Evolutionary conservation across 1,284 basidiomycete species (phyloP), one percentile per base, ranked within the genome.

Genomic region (Sporisorium sorghi): DNA sequence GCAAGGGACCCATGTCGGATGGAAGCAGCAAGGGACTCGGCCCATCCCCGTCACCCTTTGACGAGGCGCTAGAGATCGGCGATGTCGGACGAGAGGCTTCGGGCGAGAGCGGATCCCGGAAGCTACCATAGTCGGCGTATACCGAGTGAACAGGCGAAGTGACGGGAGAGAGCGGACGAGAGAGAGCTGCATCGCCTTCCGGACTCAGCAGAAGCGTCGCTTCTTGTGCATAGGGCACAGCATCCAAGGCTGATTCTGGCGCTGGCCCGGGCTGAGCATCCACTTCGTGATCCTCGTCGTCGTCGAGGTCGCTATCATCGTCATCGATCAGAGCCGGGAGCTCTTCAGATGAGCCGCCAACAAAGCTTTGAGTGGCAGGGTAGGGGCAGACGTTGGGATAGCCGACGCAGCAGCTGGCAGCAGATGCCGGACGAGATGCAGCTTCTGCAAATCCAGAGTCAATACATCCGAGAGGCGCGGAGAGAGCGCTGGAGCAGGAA

Each of bases 381-480:
- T 75, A 75, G 0, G 73, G 73, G 48, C 73, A 75, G 6, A 75
- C 61, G 37, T 75, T 64, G 2, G 73, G 73, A n/a, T 75, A 75
- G 44, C 60, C 68, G 4, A 51, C 43, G 40, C 61, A 64, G 73
- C 55, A 64, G 54, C 61, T 64, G 19, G 67, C 51, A 24, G 40
- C 58, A n/a, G 68, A 64, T 5, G 61, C 21, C 14, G 61, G 54
- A 32, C 47, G 51, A 26, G 69, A 68, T 11, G 50, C 14, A 9
- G 40, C 30, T 37, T 76, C 69, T 3, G 73, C 69, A 23, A 73
- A 76, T 28, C 65, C 65, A 21, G 66, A 74, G 40, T 74, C 66
- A 1, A 11, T 17, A 21, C 56, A 42, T 9, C 9, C 47, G 24
- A 40, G 51, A 37, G 48, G 11, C 1, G 44, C 35, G 15, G 58